phyloP scores from a whole-genome alignment of 1,139 yeast species.

The Candida mesenterica region DNA sequence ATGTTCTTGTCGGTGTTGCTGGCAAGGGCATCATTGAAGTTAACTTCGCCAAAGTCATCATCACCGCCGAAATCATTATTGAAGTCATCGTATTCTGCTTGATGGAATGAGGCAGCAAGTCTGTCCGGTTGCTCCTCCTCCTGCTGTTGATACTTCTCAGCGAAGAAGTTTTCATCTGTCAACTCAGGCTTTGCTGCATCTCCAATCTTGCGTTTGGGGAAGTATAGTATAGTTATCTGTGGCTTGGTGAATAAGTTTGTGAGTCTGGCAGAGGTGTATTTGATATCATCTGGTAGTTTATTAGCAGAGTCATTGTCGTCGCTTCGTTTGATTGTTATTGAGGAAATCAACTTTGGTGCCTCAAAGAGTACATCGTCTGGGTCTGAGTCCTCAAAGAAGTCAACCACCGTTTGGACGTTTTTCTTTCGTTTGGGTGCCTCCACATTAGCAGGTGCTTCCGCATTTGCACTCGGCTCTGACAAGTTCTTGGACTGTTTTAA shows the following conservation, averaged over 20 bases:
- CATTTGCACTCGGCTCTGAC: conserved; percentile 5
- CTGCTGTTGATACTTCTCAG: conserved; percentile 55
- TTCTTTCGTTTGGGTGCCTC: conserved; percentile 24
- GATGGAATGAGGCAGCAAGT: conserved; percentile 43
- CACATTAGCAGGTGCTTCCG: conserved; percentile 4
- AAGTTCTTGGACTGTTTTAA: conserved; percentile 37
- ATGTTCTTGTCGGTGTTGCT: conserved; percentile 21
- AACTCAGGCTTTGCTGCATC: conserved; percentile 18
- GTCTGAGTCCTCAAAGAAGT: conserved; percentile 47
- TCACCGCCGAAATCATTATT: conserved; percentile 39
- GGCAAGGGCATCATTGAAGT: conserved; percentile 46
- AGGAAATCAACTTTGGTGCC: conserved; percentile 30
- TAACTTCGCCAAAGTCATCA: conserved; percentile 42
- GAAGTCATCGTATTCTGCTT: conserved; percentile 45
- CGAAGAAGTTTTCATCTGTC: conserved; percentile 77
- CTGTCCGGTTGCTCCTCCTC: conserved; percentile 35
- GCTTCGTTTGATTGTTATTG: conserved; percentile 26
- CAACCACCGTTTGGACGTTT: conserved; percentile 39
- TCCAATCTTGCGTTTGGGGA: conserved; percentile 19
- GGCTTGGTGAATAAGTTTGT: conserved; percentile 74
- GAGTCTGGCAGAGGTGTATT: conserved; percentile 67
- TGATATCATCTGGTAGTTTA: conserved; percentile 70
- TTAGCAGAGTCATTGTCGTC: conserved; percentile 32
- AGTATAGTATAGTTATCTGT: conserved; percentile 34
- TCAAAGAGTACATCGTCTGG: conserved; percentile 51